phyloP scores from a whole-genome alignment of 2,329 filamentous ascomycete genomes.

The Purpureocillium lavendulum region DNA sequence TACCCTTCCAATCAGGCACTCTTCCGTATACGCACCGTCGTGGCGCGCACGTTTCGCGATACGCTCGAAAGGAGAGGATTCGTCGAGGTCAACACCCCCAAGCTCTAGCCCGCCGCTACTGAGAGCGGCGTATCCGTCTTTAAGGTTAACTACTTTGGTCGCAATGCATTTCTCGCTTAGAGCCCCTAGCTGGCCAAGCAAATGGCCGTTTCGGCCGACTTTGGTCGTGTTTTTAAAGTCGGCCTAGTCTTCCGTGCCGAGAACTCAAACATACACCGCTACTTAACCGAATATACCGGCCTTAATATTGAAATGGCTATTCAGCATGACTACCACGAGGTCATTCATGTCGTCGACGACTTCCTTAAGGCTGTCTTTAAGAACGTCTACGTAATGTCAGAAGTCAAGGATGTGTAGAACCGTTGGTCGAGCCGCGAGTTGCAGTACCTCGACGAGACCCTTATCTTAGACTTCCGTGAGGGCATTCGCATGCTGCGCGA shows the following conservation, averaged over 20 bases:
- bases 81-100: slow-evolving; percentile 90
- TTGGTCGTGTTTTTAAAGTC: slow-evolving; percentile 75
- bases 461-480: slow-evolving; percentile 70
- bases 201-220: slow-evolving; percentile 84
- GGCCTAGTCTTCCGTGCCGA: slow-evolving; percentile 76
- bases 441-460: slow-evolving; percentile 79
- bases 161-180: slow-evolving; percentile 81
- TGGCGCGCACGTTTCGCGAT: slow-evolving; percentile 71
- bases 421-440: slow-evolving; percentile 83
- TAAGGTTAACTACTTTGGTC: slow-evolving; percentile 83
- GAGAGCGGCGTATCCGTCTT: slow-evolving; percentile 91
- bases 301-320: slow-evolving; percentile 91
- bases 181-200: slow-evolving; percentile 90
- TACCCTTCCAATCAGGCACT: slow-evolving; percentile 82
- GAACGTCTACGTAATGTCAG: slow-evolving; percentile 39
- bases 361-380: slow-evolving; percentile 67
- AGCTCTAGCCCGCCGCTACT: slow-evolving; percentile 81
- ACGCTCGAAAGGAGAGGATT: slow-evolving; percentile 70
- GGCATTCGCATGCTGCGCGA: slow-evolving; percentile 75
- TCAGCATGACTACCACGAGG: slow-evolving; percentile 82
- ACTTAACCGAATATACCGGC: slow-evolving; percentile 90
- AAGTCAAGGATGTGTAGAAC: slow-evolving; percentile 71
- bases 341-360: slow-evolving; percentile 67
- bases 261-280: slow-evolving; percentile 90
- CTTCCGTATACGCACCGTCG: slow-evolving; percentile 76